Evolutionary conservation across 768 basidiomycete genomes (phyloP).

Genomic region (Pulveroboletus sp.): DNA sequence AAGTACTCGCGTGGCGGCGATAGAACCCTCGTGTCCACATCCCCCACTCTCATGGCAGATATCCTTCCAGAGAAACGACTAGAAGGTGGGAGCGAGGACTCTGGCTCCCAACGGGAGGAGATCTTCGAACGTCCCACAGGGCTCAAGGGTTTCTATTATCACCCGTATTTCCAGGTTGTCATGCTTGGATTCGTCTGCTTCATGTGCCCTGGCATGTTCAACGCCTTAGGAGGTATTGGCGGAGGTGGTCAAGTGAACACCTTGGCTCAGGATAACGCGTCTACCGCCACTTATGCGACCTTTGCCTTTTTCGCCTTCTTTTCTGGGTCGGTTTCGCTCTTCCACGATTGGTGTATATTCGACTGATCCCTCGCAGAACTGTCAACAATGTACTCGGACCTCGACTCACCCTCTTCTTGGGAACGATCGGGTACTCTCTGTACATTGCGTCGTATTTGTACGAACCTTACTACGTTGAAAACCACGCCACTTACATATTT

Average conservation of each 20-base stretch:
- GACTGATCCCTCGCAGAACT: slow-evolving; percentile 41
- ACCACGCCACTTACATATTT: background rate
- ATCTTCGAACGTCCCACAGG: slow-evolving; percentile 50
- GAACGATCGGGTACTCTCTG: slow-evolving; percentile 72
- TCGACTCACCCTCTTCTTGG: slow-evolving; percentile 67
- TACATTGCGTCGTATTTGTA: slow-evolving; percentile 76
- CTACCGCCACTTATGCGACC: slow-evolving; percentile 63
- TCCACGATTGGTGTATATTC: background rate
- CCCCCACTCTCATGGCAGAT: slow-evolving; percentile 15
- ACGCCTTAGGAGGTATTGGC: slow-evolving; percentile 76
- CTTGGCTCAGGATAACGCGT: slow-evolving; percentile 65
- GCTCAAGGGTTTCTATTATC: slow-evolving; percentile 53
- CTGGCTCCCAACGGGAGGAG: slow-evolving; percentile 24
- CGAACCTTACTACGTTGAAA: slow-evolving; percentile 18
- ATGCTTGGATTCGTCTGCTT: slow-evolving; percentile 69
- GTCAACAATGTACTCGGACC: slow-evolving; percentile 83
- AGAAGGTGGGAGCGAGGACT: slow-evolving; percentile 29
- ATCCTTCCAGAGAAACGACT: slow-evolving; percentile 16
- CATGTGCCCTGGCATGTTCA: slow-evolving; percentile 70
- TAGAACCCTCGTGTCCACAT: background rate
- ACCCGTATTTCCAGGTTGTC: slow-evolving; percentile 42
- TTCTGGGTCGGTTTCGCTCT: slow-evolving; percentile 51
- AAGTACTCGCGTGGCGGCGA: slow-evolving; percentile 9
- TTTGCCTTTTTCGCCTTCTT: slow-evolving; percentile 66
- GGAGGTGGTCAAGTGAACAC: slow-evolving; percentile 73